Evolutionary conservation across 441 rosid species (phyloP), one percentile per base, ranked within the genome.

Genomic region (Adansonia gregorii): DNA sequence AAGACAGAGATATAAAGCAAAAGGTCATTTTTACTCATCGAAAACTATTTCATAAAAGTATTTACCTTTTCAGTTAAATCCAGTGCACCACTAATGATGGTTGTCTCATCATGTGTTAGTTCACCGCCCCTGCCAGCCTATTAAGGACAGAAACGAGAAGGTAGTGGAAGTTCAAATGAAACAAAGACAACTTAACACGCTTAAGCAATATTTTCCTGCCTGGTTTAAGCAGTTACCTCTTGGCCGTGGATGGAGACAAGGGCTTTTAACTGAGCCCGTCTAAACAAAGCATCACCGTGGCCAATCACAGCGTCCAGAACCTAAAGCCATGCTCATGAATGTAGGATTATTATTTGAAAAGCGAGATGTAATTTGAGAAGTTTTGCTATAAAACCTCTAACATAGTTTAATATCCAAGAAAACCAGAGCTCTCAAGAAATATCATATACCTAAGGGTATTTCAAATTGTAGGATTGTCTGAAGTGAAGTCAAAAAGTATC

Each of bases 91-190:
- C 95, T 91, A 78, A 91, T 91, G 78, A 91, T 89, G 82, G 90
- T 89, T 46, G 92, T 84, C 80, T 91, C 95, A 77, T 91, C 95
- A 71, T 87, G 95, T 39, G 93, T 88, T 65, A 91, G 90, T 81
- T 91, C 95, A 73, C 95, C 95, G 6, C 95, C 95, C 76, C 87
- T 88, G 56, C 95, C 95, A 80, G 93, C 95, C 95, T 89, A 78
- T 70, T 77, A 81, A 71, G 65, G 31, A 80, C 10, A 66, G 49
- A 79, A 87, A 60, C 22, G 65, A 55, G 52, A 80, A 19, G 72
- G 80, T 65, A 86, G 55, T 58, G 45, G 45, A 83, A 76, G 86
- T 79, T 73, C 80, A 67, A 73, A 64, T 54, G 78, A 49, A 39
- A 14, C 52, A 73, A 73, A 72, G 27, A 55, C 52, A 60, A 66